A percentile compares a stretch with the other conserved stretches of the same genome.
These are phyloP conservation scores for Lentinus tigrinus DNA, from an alignment of 768 basidiomycete genomes.

Conservation along the genomic window DNA sequence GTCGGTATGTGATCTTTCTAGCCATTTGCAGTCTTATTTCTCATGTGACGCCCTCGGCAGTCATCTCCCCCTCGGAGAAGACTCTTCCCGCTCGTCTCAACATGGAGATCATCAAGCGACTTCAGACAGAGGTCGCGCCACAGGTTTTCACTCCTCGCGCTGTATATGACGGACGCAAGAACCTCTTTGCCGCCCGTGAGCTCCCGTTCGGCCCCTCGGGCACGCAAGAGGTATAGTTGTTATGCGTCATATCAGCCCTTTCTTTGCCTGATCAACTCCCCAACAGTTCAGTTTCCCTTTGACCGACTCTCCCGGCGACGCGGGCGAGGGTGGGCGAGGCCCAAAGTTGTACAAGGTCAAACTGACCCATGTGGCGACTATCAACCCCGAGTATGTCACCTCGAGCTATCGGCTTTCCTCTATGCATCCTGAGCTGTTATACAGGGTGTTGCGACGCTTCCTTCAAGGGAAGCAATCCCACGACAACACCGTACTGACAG, in stretches of 20 bases:
- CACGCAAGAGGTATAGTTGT: constrained; percentile 48
- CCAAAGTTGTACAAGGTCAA: constrained; percentile 70
- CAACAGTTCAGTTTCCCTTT: constrained; percentile 50
- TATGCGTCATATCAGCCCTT: neutral
- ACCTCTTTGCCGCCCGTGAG: constrained; percentile 60
- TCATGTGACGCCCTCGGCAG: constrained; percentile 30
- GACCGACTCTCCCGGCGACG: constrained; percentile 32
- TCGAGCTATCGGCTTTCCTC: neutral
- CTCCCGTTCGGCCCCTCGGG: constrained; percentile 56
- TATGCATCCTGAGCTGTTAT: neutral
- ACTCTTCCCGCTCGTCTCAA: constrained; percentile 65
- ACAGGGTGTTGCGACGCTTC: constrained; percentile 64
- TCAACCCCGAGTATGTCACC: constrained; percentile 77
- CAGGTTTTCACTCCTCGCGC: constrained; percentile 71
- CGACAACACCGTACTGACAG: constrained; percentile 67
- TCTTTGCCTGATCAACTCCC: neutral
- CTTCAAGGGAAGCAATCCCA: constrained; percentile 62
- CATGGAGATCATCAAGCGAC: constrained; percentile 61
- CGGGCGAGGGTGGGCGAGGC: constrained; percentile 24
- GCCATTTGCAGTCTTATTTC: constrained; percentile 22
- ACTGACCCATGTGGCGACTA: constrained; percentile 66
- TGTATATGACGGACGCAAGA: constrained; percentile 81
- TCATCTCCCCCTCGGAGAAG: constrained; percentile 69
- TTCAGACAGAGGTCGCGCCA: constrained; percentile 59
- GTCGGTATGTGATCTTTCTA: constrained; percentile 17